A percentile compares a stretch with the other conserved stretches of the same genome.
Conservation (phyloP, 768 basidiomycete species). For the Lactifluus volemus region DNA sequence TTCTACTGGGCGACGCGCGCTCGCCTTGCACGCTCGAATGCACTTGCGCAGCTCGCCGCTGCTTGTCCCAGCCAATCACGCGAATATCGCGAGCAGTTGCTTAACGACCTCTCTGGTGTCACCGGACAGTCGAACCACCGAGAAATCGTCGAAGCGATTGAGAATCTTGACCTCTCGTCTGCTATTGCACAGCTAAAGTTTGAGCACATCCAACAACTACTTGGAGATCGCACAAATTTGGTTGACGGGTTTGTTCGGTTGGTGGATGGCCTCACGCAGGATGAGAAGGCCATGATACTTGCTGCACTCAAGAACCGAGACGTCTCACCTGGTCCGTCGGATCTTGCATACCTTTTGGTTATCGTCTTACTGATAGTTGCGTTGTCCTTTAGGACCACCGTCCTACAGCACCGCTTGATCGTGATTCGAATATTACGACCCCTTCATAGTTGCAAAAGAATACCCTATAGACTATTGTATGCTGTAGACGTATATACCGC, state of each 20-base stretch:
- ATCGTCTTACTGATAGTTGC: slow-evolving; percentile 7
- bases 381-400: slow-evolving; percentile 29
- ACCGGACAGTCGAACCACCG: slow-evolving; percentile 46
- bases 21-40: slow-evolving; percentile 61
- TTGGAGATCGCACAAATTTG: slow-evolving; percentile 70
- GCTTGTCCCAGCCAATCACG: slow-evolving; percentile 63
- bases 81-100: slow-evolving; percentile 56
- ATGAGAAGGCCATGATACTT: slow-evolving; percentile 58
- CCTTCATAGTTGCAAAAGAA: background rate
- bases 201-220: slow-evolving; percentile 59
- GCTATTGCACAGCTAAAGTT: slow-evolving; percentile 57
- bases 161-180: slow-evolving; percentile 57
- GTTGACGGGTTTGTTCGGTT: slow-evolving; percentile 66
- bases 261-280: slow-evolving; percentile 62
- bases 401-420: slow-evolving; percentile 27
- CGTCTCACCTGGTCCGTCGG: slow-evolving; percentile 49
- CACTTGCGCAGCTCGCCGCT: slow-evolving; percentile 52
- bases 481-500: background rate
- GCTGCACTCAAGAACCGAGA: slow-evolving; percentile 49
- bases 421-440: background rate
- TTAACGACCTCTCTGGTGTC: slow-evolving; percentile 53
- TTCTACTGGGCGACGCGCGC: slow-evolving; percentile 94
- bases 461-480: slow-evolving; percentile 4
- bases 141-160: slow-evolving; percentile 54
- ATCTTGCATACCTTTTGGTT: background rate